phyloP scores from a whole-genome alignment of 1,139 yeast genomes.

The Arxiozyma telluris region DNA sequence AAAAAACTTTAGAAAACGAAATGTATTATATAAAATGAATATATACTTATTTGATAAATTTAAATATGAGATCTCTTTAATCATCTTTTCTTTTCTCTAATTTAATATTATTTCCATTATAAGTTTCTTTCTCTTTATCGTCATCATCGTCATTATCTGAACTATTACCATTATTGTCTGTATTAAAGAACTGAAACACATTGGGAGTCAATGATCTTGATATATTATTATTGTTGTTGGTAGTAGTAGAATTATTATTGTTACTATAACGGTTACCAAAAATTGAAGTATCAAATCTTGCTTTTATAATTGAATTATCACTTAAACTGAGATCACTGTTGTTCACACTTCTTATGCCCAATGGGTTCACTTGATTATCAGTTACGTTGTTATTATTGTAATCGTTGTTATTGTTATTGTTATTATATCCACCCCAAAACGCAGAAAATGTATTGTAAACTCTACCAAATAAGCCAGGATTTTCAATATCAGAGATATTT shows the following conservation, averaged over 20 bases:
- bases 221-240: constrained; percentile 17
- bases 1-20: not conserved
- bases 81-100: constrained; percentile 35
- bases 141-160: constrained; percentile 18
- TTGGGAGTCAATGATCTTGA: constrained; percentile 28
- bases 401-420: not conserved
- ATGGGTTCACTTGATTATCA: not conserved
- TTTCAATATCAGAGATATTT: constrained; percentile 16
- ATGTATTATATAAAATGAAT: not conserved
- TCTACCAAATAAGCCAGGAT: constrained; percentile 29
- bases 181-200: constrained; percentile 20
- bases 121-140: constrained; percentile 33
- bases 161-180: constrained; percentile 13
- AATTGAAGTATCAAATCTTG: constrained; percentile 4
- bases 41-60: not conserved
- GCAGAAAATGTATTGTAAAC: constrained; percentile 28
- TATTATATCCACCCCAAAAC: constrained; percentile 22
- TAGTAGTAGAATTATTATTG: constrained; percentile 10
- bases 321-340: not conserved
- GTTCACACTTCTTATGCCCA: not conserved
- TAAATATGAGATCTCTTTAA: not conserved
- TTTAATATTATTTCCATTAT: constrained; percentile 40
- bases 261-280: constrained; percentile 12
- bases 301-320: not conserved
- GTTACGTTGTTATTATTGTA: not conserved